These are phyloP conservation scores for Komagataella mondaviorum DNA, from an alignment of 805 yeast species.

Conservation along the genomic window DNA sequence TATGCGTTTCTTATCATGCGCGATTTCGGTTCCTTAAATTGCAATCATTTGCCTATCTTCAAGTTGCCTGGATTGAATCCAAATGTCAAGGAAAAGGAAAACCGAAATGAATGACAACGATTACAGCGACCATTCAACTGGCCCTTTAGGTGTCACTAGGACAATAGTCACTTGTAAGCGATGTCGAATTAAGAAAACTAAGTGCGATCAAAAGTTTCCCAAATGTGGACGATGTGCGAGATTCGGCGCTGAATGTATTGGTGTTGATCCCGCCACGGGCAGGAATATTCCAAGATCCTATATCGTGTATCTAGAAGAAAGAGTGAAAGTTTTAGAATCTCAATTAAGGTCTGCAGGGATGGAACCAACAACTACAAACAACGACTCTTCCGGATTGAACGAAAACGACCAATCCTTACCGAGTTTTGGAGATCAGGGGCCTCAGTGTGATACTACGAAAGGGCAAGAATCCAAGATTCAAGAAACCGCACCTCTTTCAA, in stretches of 20 bases:
- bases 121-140: neutral
- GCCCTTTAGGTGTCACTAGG: constrained; percentile 32
- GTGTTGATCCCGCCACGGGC: constrained; percentile 81
- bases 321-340: constrained; percentile 41
- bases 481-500: neutral
- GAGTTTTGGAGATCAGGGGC: neutral
- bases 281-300: constrained; percentile 76
- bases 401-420: neutral
- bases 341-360: constrained; percentile 30
- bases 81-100: neutral
- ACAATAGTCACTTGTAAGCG: constrained; percentile 78
- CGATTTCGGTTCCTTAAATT: neutral
- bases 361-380: constrained; percentile 13
- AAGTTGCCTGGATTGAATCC: neutral
- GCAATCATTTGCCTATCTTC: neutral
- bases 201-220: constrained; percentile 60
- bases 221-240: constrained; percentile 48
- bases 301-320: constrained; percentile 57
- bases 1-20: neutral
- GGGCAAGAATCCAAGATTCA: neutral
- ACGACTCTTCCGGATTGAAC: neutral
- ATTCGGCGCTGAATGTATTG: constrained; percentile 64
- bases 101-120: neutral
- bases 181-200: constrained; percentile 55
- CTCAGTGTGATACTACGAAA: neutral